These are phyloP conservation scores for Hemileccinum impolitum DNA, from an alignment of 768 basidiomycete genomes.

Conservation along the genomic window DNA sequence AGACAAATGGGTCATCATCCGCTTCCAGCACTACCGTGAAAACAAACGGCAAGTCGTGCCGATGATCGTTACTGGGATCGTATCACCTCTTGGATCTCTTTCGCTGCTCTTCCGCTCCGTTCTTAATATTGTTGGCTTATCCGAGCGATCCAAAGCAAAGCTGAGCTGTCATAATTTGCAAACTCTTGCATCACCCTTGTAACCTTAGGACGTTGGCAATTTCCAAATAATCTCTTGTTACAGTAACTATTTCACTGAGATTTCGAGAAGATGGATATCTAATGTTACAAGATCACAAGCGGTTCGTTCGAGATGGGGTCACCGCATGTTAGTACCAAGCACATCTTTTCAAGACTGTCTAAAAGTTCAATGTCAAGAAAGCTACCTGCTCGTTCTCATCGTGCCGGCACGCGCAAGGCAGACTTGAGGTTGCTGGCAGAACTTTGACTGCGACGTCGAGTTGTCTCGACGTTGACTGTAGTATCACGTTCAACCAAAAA, in stretches of 20 bases:
- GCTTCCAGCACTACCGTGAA: slow-evolving; percentile 43
- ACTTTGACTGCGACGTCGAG: slow-evolving; percentile 30
- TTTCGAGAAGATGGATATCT: slow-evolving; percentile 8
- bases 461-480: slow-evolving; percentile 27
- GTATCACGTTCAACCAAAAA: slow-evolving; percentile 29
- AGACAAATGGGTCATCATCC: slow-evolving; percentile 51
- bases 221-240: slow-evolving; percentile 8
- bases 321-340: slow-evolving; percentile 3
- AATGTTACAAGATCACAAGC: slow-evolving; percentile 22
- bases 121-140: slow-evolving; percentile 21
- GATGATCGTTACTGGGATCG: slow-evolving; percentile 37
- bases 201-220: slow-evolving; percentile 19
- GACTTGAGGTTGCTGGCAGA: slow-evolving; percentile 35
- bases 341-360: slow-evolving; percentile 8
- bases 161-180: slow-evolving; percentile 26
- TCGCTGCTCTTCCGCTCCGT: slow-evolving; percentile 16
- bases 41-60: slow-evolving; percentile 60
- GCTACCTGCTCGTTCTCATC: slow-evolving; percentile 22
- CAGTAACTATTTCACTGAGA: slow-evolving; percentile 12
- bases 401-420: slow-evolving; percentile 32
- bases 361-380: slow-evolving; percentile 7
- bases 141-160: slow-evolving; percentile 23
- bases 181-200: slow-evolving; percentile 19
- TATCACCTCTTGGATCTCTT: slow-evolving; percentile 18
- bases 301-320: slow-evolving; percentile 5